Percentiles rank a stretch among this genome's conserved stretches.
Evolutionary conservation across 1,284 basidiomycete species (phyloP).

Genomic region (Ceratobasidium papillatum): DNA sequence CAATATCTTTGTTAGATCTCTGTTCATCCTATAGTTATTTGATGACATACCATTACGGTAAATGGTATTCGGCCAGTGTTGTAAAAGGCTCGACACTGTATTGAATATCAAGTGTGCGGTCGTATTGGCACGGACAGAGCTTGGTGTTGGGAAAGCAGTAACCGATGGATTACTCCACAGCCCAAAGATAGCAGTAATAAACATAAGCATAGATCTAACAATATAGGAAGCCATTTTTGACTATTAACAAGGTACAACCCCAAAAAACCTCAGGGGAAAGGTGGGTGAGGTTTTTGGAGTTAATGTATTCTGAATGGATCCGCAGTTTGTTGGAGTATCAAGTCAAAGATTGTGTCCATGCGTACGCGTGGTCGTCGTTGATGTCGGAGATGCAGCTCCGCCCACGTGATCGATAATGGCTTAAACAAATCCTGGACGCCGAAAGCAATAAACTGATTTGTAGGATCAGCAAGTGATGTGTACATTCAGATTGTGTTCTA

Average conservation of each 20-base stretch:
- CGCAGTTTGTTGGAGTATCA: neutral
- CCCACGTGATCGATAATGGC: neutral
- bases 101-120: constrained; percentile 58
- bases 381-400: neutral
- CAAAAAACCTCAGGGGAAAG: neutral
- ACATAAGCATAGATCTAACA: neutral
- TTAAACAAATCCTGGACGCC: neutral
- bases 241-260: neutral
- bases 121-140: constrained; percentile 46
- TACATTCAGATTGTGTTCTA: too few relatives aligned
- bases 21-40: neutral
- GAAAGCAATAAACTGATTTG: neutral
- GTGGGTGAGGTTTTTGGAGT: neutral
- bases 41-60: constrained; percentile 56
- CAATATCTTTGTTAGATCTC: neutral
- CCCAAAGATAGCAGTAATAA: neutral
- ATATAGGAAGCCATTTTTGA: neutral
- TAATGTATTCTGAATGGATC: neutral
- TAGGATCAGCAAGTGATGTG: neutral
- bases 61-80: constrained; percentile 63
- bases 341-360: neutral
- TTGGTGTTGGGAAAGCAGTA: constrained; percentile 1
- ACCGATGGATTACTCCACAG: neutral
- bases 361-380: neutral
- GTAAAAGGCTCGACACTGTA: constrained; percentile 56